Conservation (phyloP, 306 rosid species). For the Lupinus albus region DNA sequence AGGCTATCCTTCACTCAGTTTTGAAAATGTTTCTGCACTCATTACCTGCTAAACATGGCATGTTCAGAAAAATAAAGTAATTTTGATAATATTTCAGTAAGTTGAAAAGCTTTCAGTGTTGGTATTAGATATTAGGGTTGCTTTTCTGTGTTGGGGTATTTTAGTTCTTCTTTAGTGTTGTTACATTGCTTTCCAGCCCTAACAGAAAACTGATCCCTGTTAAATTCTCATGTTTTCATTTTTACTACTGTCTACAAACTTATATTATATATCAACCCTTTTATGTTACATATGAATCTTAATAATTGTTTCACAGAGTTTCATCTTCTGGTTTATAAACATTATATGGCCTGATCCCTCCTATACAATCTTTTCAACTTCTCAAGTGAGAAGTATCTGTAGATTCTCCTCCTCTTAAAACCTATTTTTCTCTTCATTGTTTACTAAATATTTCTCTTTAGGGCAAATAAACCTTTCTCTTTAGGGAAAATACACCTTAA, state of each 20-base stretch:
- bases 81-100: neutral
- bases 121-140: too few relatives aligned
- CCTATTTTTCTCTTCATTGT: neutral
- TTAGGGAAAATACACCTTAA: too few relatives aligned
- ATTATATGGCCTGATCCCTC: neutral
- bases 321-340: neutral
- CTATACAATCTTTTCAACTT: neutral
- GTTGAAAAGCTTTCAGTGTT: neutral
- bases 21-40: neutral
- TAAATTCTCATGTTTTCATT: neutral
- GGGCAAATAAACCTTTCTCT: neutral
- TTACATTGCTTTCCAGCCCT: neutral
- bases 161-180: too few relatives aligned
- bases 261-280: neutral
- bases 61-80: constrained; percentile 3
- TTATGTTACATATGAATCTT: neutral
- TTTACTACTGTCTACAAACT: neutral
- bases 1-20: constrained; percentile 7
- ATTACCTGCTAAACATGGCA: neutral
- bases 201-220: neutral
- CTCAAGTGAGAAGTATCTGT: neutral
- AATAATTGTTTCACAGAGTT: neutral
- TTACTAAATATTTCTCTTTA: neutral
- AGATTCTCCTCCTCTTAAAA: neutral
- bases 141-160: too few relatives aligned